A percentile compares a stretch with the other conserved stretches of the same genome.
These are phyloP conservation scores for Kodamaea hsintzibuensis DNA, from an alignment of 805 yeast genomes.

Conservation along the genomic window DNA sequence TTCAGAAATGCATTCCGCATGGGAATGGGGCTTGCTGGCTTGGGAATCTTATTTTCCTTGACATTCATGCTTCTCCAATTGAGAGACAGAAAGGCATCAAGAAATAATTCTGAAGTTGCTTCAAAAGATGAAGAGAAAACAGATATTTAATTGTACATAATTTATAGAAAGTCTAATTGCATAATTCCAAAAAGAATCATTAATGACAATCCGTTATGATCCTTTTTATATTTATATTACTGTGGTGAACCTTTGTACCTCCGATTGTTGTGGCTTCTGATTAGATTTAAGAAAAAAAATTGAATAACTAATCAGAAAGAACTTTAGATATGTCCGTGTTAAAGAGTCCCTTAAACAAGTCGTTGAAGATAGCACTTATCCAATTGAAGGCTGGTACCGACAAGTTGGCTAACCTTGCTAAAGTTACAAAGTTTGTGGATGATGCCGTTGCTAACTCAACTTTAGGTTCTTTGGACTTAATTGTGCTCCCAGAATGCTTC, in stretches of 20 bases:
- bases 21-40: constrained; percentile 38
- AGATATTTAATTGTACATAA: neutral
- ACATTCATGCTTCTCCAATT: constrained; percentile 17
- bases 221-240: too few species aligned
- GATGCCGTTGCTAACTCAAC: constrained; percentile 52
- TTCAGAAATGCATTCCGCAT: constrained; percentile 27
- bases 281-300: constrained; percentile 2
- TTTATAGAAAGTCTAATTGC: too few species aligned
- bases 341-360: constrained; percentile 49
- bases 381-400: constrained; percentile 83
- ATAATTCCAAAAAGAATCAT: too few species aligned
- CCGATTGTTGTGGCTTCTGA: neutral
- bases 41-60: constrained; percentile 24
- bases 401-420: constrained; percentile 72
- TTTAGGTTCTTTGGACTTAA: constrained; percentile 53
- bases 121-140: neutral
- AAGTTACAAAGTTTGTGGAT: constrained; percentile 62
- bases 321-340: constrained; percentile 19
- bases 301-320: too few species aligned
- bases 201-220: too few species aligned
- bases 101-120: neutral
- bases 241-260: too few species aligned
- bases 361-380: constrained; percentile 76
- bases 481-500: constrained; percentile 94
- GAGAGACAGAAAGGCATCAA: neutral